phyloP scores from a whole-genome alignment of 495 filamentous ascomycete species.

The Neurospora sp. region DNA sequence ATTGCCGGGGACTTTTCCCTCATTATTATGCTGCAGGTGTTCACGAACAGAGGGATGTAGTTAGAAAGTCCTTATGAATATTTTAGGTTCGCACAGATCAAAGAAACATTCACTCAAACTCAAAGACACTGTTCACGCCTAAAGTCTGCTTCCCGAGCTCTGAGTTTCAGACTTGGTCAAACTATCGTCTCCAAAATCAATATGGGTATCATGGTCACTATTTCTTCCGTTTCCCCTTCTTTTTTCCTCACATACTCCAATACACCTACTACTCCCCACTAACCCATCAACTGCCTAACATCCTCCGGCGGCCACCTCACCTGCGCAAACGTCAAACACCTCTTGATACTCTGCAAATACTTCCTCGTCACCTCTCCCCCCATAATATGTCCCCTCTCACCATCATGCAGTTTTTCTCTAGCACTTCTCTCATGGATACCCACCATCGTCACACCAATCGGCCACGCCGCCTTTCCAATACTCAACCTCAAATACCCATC shows the following conservation, averaged over 20 bases:
- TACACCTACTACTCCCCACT: no score
- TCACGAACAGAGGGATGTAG: background rate
- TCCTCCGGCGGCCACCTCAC: slow-evolving; percentile 93
- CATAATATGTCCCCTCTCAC: slow-evolving; percentile 90
- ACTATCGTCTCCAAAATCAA: background rate
- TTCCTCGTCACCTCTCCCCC: slow-evolving; percentile 92
- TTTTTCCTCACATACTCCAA: background rate
- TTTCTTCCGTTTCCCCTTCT: background rate
- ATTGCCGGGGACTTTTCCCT: background rate
- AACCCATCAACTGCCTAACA: slow-evolving; percentile 93
- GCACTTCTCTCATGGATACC: slow-evolving; percentile 96
- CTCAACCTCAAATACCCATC: slow-evolving; percentile 86
- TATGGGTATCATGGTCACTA: slow-evolving; percentile 6
- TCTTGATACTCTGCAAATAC: slow-evolving; percentile 94
- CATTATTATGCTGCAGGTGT: background rate
- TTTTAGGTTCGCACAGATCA: background rate
- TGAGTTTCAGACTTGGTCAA: background rate
- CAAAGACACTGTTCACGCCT: background rate
- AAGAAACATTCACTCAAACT: background rate
- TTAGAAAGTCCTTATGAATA: background rate
- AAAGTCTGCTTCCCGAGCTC: background rate
- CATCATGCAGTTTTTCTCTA: slow-evolving; percentile 88
- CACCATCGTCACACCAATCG: slow-evolving; percentile 98
- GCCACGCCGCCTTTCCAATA: slow-evolving; percentile 98
- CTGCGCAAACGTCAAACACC: slow-evolving; percentile 93